Evolutionary conservation across 768 basidiomycete genomes (phyloP).

Genomic region (Leccinum arenicola): DNA sequence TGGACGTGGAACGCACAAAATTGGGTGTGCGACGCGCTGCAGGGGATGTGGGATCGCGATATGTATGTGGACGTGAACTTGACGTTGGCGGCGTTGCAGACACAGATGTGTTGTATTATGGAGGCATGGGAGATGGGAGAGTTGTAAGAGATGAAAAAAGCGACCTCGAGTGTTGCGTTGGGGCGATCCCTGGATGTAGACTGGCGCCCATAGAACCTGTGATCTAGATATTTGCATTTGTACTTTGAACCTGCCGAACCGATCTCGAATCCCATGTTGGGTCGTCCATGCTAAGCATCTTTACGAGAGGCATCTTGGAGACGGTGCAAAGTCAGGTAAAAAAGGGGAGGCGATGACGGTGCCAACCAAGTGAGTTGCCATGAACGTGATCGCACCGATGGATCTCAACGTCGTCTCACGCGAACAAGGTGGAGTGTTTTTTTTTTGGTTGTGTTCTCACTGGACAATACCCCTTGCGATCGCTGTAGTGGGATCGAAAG

Average conservation of each 20-base stretch:
- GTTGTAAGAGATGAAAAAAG: not conserved
- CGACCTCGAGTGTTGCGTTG: not conserved
- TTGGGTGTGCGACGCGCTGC: conserved; percentile 28
- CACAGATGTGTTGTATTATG: conserved; percentile 28
- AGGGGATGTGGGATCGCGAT: conserved; percentile 5
- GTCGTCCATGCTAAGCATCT: not conserved
- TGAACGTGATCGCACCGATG: conserved; percentile 65
- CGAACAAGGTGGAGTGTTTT: conserved; percentile 92
- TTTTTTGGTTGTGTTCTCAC: conserved; percentile 68
- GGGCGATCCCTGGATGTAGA: not conserved
- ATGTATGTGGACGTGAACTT: conserved; percentile 18
- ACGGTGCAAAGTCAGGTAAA: not conserved
- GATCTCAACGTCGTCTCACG: conserved; percentile 91
- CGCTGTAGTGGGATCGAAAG: conserved; percentile 92
- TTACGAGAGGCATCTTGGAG: not conserved
- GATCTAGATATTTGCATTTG: not conserved
- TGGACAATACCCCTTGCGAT: conserved; percentile 92
- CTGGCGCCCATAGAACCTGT: not conserved
- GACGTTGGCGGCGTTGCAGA: conserved; percentile 19
- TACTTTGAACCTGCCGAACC: not conserved
- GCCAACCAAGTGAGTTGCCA: conserved; percentile 90
- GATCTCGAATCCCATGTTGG: not conserved
- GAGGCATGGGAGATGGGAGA: conserved; percentile 32
- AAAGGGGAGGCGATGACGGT: not conserved
- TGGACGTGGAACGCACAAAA: conserved; percentile 27